Percentiles rank a stretch among this genome's conserved stretches.
phyloP scores from a whole-genome alignment of 768 basidiomycete species.

The Termitomyces sp. region DNA sequence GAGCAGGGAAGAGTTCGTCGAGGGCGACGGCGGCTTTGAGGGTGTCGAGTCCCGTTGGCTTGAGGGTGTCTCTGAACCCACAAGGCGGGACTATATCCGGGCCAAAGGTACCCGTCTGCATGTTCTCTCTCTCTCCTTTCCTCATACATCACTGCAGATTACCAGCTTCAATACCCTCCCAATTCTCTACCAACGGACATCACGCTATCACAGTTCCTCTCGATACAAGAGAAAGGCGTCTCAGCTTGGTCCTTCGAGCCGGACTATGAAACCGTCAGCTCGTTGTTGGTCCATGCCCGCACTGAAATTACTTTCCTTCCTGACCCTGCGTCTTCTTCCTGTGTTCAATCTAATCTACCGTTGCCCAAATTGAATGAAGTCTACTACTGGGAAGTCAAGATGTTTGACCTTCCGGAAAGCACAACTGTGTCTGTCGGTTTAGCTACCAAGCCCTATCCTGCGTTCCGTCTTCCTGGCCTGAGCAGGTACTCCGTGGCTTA shows the following conservation, averaged over 20 bases:
- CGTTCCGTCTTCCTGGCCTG: conserved; percentile 87
- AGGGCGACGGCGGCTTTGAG: conserved; percentile 92
- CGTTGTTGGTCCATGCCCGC: conserved; percentile 88
- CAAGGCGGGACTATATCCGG: conserved; percentile 68
- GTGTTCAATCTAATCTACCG: conserved; percentile 94
- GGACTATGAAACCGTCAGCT: conserved; percentile 93
- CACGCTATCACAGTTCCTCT: conserved; percentile 96
- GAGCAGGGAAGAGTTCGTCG: conserved; percentile 84
- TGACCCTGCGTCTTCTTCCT: conserved; percentile 92
- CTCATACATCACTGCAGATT: conserved; percentile 43
- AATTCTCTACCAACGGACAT: conserved; percentile 98
- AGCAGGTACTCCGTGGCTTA: conserved; percentile 90
- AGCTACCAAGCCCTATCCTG: conserved; percentile 96
- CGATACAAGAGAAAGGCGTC: conserved; percentile 99
- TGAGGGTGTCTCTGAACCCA: conserved; percentile 68
- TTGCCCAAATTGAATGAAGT: conserved; percentile 98
- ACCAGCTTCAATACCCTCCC: conserved; percentile 85
- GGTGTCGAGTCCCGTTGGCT: conserved; percentile 93
- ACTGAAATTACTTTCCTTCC: conserved; percentile 98
- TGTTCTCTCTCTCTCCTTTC: conserved; percentile 6
- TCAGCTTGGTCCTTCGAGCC: conserved; percentile 99
- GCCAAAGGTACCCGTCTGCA: conserved; percentile 66
- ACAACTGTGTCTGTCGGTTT: conserved; percentile 92
- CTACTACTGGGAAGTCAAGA: conserved; percentile 99
- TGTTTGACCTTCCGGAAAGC: conserved; percentile 90